Conservation (phyloP, 768 basidiomycete species). For the Rubroboletus satanas region DNA sequence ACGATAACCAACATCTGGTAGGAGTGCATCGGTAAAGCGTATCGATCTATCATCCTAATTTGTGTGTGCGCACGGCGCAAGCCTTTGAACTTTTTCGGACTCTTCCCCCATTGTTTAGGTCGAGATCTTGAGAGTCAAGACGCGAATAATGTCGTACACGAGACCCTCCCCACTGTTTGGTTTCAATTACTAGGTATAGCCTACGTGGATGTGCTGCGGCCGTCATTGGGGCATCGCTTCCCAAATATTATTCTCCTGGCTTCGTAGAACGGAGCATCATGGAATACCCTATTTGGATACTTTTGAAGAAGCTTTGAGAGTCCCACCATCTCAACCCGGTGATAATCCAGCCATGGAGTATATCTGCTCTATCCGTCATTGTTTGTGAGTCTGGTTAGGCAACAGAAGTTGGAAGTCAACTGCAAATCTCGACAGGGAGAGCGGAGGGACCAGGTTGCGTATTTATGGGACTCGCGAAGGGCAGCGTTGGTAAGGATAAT, state of each 20-base stretch:
- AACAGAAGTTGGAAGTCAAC: too few species aligned
- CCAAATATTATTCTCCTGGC: neutral
- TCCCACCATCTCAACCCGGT: neutral
- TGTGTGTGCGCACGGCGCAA: neutral
- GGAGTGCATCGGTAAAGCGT: neutral
- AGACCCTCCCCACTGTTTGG: too few species aligned
- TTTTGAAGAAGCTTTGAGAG: neutral
- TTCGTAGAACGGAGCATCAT: neutral
- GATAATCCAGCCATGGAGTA: too few species aligned
- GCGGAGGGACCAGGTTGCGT: too few species aligned
- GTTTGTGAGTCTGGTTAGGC: too few species aligned
- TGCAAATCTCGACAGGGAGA: too few species aligned
- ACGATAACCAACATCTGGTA: neutral
- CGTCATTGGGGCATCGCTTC: neutral
- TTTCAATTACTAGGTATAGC: too few species aligned
- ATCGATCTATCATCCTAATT: neutral
- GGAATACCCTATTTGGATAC: neutral
- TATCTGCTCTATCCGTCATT: too few species aligned
- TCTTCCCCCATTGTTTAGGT: neutral
- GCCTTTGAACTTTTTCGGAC: neutral
- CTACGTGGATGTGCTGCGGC: too few species aligned
- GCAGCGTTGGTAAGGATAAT: too few species aligned
- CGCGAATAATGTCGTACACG: neutral
- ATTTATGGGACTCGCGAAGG: too few species aligned
- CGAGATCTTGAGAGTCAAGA: neutral